Evolutionary conservation across 768 basidiomycete species (phyloP).

Genomic region (Cystofilobasidium ferigula): DNA sequence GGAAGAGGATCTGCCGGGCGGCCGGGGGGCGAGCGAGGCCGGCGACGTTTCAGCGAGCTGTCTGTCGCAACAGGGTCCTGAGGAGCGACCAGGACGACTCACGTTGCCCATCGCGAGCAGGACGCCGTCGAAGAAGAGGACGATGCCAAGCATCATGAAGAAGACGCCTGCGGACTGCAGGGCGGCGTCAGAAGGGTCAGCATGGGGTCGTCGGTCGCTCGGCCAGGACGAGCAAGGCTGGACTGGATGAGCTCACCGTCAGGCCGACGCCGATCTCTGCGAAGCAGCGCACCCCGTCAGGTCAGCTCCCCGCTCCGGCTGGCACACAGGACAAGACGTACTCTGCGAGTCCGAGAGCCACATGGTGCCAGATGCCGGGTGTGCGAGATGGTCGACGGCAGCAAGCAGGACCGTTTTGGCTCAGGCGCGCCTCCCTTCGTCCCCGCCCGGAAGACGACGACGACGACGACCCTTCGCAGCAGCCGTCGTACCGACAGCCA

Average conservation of each 20-base stretch:
- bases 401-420: not conserved
- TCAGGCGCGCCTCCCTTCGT: too few species aligned
- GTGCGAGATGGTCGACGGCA: not conserved
- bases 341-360: slow-evolving; percentile 46
- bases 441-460: too few species aligned
- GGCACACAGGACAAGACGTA: slow-evolving; percentile 31
- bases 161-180: slow-evolving; percentile 59
- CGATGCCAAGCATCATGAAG: slow-evolving; percentile 85
- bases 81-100: slow-evolving; percentile 34
- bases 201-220: too few species aligned
- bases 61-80: not conserved
- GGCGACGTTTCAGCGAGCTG: not conserved
- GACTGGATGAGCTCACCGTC: not conserved
- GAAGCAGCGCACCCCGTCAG: slow-evolving; percentile 7
- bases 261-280: slow-evolving; percentile 44
- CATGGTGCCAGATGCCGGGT: slow-evolving; percentile 27
- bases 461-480: too few species aligned
- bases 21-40: not conserved
- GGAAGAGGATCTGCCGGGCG: slow-evolving; percentile 64
- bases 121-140: slow-evolving; percentile 93
- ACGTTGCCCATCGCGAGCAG: slow-evolving; percentile 96
- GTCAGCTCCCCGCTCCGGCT: slow-evolving; percentile 10
- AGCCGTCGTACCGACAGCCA: too few species aligned
- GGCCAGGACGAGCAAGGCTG: too few species aligned
- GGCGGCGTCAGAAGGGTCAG: slow-evolving; percentile 43